A percentile compares a stretch with the other conserved stretches of the same genome.
Evolutionary conservation across 1,284 basidiomycete species (phyloP).

Genomic region (Moniliella sp.): DNA sequence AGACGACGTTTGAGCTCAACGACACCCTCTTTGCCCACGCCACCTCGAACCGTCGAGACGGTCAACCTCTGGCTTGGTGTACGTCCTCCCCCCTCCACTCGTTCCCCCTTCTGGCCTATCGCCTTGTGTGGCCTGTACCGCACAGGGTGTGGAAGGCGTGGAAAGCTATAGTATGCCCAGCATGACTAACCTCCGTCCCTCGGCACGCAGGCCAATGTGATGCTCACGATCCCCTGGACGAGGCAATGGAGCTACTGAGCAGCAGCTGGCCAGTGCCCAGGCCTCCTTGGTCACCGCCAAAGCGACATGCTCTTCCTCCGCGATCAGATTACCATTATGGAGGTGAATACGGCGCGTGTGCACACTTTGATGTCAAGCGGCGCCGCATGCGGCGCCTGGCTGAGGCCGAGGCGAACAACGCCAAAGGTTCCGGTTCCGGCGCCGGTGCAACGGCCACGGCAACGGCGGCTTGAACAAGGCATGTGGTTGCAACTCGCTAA

Average conservation of each 20-base stretch:
- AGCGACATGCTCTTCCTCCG: constrained; percentile 80
- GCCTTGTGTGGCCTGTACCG: neutral
- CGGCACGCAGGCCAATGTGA: constrained; percentile 50
- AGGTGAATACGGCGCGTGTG: constrained; percentile 84
- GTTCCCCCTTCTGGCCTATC: neutral
- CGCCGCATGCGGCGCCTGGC: constrained; percentile 31
- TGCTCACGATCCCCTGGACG: constrained; percentile 71
- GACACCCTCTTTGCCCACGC: constrained; percentile 87
- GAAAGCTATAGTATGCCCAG: too few relatives aligned
- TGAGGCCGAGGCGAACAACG: too few relatives aligned
- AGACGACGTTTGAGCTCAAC: constrained; percentile 78
- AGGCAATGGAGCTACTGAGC: constrained; percentile 53
- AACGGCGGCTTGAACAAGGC: too few relatives aligned
- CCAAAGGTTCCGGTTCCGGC: too few relatives aligned
- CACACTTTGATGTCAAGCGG: constrained; percentile 85
- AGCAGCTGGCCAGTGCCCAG: constrained; percentile 61
- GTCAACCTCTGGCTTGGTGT: constrained; percentile 93
- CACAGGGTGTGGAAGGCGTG: too few relatives aligned
- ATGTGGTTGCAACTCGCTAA: too few relatives aligned
- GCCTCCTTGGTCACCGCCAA: constrained; percentile 48
- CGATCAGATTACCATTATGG: constrained; percentile 90
- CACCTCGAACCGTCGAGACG: constrained; percentile 61
- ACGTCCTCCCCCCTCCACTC: constrained; percentile 8
- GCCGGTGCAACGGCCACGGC: too few relatives aligned
- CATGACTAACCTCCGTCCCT: too few relatives aligned